Evolutionary conservation across 768 basidiomycete genomes (phyloP).

Genomic region (Boletus rex-veris): DNA sequence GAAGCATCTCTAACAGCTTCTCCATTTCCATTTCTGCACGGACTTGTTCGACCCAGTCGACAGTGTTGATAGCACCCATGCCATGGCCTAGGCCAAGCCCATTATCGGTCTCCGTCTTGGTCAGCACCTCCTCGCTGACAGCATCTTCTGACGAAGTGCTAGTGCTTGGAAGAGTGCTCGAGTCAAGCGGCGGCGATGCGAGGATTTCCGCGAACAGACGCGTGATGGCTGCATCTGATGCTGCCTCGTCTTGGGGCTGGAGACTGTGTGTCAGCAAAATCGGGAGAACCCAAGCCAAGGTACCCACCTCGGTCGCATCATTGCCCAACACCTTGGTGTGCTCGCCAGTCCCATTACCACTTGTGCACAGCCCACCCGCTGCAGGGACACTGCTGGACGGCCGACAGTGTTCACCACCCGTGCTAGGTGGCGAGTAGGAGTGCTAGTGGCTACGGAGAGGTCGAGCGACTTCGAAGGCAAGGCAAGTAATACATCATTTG

Average conservation of each 20-base stretch:
- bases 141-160: slow-evolving; percentile 33
- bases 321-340: slow-evolving; percentile 11
- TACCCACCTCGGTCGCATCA: slow-evolving; percentile 36
- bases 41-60: slow-evolving; percentile 28
- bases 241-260: slow-evolving; percentile 50
- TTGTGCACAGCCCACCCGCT: slow-evolving; percentile 72
- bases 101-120: slow-evolving; percentile 7
- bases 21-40: slow-evolving; percentile 55
- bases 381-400: slow-evolving; percentile 73
- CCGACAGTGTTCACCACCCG: slow-evolving; percentile 83
- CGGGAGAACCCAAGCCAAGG: slow-evolving; percentile 13
- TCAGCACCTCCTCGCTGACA: slow-evolving; percentile 25
- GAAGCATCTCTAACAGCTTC: slow-evolving; percentile 54
- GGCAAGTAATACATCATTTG: slow-evolving; percentile 29
- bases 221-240: slow-evolving; percentile 37
- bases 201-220: slow-evolving; percentile 36
- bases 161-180: slow-evolving; percentile 31
- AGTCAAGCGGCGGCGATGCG: slow-evolving; percentile 32
- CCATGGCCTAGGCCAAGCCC: slow-evolving; percentile 20
- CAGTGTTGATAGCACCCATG: slow-evolving; percentile 15
- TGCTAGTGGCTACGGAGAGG: slow-evolving; percentile 35
- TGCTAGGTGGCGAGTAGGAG: slow-evolving; percentile 96
- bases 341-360: slow-evolving; percentile 27
- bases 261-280: slow-evolving; percentile 17
- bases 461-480: slow-evolving; percentile 26